Evolutionary conservation across 2,329 filamentous ascomycete species (phyloP), one percentile per base, ranked within the genome.

Genomic region (Fusarium sp.): DNA sequence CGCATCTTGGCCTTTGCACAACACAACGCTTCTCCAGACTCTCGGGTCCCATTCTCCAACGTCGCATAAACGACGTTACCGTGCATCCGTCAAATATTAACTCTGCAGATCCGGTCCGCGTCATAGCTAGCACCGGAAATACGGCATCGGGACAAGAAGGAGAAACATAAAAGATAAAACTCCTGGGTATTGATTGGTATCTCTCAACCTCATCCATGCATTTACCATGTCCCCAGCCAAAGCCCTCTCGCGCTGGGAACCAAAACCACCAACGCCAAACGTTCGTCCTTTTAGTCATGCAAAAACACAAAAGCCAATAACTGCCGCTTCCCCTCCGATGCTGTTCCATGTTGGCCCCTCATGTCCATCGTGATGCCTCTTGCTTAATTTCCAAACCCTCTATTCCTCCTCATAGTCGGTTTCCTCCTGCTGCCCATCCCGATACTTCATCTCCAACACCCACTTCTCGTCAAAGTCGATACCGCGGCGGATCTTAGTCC

Each of bases 391-490:
- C 47, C 47, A 52, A 31, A 29, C 16, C 18, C 63, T 31, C 75
- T 56, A 76, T 45, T 73, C 70, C 14, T 76, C 75, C 20, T 79
- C 77, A 11, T 74, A 74, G 20, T 80, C 80, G 18, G 75, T 76
- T n/a, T 68, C 73, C 40, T 79, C 81, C 18, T 73, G 78, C 25
- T 79, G 75, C 4, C 78, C 74, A 40, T 85, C 84, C 22, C 84
- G 84, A 69, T 89, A 90, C 69, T 82, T 84, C 83, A 97, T 89
- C 77, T 92, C 91, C 16, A 97, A 87, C 71, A 97, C 91, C 96
- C 96, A 98, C 74, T 92, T 90, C 69, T 92, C 91, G 27, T 94
- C 95, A 86, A 98, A 98, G 78, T 95, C 95, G 65, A 98, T 92
- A 0, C 95, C 95, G 74, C 94, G 92, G 22, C 95, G 91, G 60